These are phyloP conservation scores for Clarireedia hainanense DNA, from an alignment of 2,329 filamentous ascomycete genomes.

Conservation along the genomic window DNA sequence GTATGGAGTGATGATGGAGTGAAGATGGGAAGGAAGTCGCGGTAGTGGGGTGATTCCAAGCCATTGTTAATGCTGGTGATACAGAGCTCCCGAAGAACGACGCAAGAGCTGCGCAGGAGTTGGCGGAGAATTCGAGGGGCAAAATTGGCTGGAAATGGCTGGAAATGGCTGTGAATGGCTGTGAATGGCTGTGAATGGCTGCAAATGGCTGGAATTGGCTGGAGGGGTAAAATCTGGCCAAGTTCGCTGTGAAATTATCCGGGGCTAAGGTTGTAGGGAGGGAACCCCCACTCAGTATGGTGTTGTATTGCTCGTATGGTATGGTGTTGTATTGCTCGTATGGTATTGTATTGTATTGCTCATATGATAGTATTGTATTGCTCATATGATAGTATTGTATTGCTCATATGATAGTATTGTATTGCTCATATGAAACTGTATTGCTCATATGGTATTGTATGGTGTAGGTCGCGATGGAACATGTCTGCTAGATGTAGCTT, in stretches of 20 bases:
- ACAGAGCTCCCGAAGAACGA: background rate
- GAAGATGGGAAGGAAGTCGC: background rate
- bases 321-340: no score
- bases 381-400: no score
- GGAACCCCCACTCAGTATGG: no score
- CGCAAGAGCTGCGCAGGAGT: background rate
- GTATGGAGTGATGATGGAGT: background rate
- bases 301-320: no score
- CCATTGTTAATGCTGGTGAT: background rate
- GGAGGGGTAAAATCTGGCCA: background rate
- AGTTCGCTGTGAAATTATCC: slow-evolving; percentile 8
- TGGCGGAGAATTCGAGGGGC: slow-evolving; percentile 9
- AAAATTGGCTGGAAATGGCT: background rate
- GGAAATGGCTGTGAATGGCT: background rate
- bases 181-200: no score
- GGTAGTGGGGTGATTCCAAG: background rate
- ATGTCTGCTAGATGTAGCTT: no score
- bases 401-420: no score
- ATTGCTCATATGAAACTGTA: no score
- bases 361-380: no score
- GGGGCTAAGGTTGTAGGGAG: slow-evolving; percentile 4
- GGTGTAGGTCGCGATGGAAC: no score
- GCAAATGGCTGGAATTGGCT: background rate
- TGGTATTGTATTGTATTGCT: no score
- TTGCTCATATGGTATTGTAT: no score